Percentiles rank a stretch among this genome's conserved stretches.
These are phyloP conservation scores for Cystofilobasidium ferigula DNA, from an alignment of 768 basidiomycete genomes.

Conservation along the genomic window DNA sequence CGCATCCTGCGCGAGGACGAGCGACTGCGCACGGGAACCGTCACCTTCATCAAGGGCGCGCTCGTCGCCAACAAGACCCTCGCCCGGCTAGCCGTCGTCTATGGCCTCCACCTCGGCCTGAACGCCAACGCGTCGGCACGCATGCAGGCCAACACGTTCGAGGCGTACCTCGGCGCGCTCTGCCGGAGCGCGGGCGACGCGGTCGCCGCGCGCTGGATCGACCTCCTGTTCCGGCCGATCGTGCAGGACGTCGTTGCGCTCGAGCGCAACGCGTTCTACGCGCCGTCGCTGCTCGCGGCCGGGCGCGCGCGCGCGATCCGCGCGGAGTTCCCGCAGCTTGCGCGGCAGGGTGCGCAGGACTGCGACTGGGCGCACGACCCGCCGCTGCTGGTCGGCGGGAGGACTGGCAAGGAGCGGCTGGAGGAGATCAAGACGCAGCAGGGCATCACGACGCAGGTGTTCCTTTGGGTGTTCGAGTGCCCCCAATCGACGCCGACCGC, in stretches of 20 bases:
- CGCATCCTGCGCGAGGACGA: not conserved
- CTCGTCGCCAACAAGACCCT: not conserved
- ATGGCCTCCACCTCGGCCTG: not conserved
- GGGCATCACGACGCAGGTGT: not conserved
- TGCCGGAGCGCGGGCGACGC: not conserved
- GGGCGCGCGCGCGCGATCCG: not conserved
- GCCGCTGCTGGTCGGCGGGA: not conserved
- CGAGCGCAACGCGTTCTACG: not conserved
- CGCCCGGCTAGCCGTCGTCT: not conserved
- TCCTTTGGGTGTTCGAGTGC: not conserved
- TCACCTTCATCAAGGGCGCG: not conserved
- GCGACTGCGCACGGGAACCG: not conserved
- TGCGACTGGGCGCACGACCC: not conserved
- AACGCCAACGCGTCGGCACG: not conserved
- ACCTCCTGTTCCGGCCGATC: not conserved
- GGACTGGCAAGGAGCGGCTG: not conserved
- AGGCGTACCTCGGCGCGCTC: not conserved
- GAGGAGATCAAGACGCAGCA: not conserved
- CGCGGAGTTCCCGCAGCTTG: too few relatives aligned
- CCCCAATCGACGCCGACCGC: too few relatives aligned
- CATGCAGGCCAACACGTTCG: not conserved
- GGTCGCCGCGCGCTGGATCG: not conserved
- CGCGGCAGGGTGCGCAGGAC: too few relatives aligned
- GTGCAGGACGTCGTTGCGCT: not conserved
- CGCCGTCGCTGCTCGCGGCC: not conserved